Conservation (phyloP, 2,329 filamentous ascomycete species). For the Cordyceps militaris region DNA sequence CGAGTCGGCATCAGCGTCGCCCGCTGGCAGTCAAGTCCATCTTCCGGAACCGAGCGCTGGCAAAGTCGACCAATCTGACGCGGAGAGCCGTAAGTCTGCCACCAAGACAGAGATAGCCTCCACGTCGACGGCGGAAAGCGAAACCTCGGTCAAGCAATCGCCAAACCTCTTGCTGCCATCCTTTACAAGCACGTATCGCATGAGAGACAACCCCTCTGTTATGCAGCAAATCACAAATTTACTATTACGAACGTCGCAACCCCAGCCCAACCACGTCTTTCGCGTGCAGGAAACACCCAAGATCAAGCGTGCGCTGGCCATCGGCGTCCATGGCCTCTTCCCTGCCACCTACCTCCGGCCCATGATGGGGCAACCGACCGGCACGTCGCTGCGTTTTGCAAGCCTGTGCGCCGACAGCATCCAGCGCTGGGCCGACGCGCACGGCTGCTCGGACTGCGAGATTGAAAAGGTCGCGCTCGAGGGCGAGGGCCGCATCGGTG, state of each 20-base stretch:
- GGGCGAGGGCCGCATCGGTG: constrained; percentile 85
- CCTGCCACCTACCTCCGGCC: constrained; percentile 81
- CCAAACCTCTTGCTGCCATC: constrained; percentile 63
- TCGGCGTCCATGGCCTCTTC: constrained; percentile 92
- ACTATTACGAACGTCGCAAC: constrained; percentile 47
- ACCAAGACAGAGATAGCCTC: constrained; percentile 19
- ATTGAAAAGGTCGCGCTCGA: constrained; percentile 93
- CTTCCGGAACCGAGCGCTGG: constrained; percentile 11
- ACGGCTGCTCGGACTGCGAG: constrained; percentile 67
- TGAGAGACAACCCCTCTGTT: constrained; percentile 62
- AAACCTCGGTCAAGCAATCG: constrained; percentile 36
- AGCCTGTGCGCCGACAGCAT: constrained; percentile 81
- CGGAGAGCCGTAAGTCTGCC: constrained; percentile 12
- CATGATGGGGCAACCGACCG: constrained; percentile 89
- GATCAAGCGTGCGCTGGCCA: constrained; percentile 80
- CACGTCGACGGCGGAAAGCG: constrained; percentile 34
- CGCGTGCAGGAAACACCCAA: constrained; percentile 60
- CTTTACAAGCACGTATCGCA: constrained; percentile 60
- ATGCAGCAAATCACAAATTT: constrained; percentile 58
- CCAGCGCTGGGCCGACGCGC: constrained; percentile 68
- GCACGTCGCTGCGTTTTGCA: constrained; percentile 89
- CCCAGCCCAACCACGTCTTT: constrained; percentile 62
- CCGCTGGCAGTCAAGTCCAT: constrained; percentile 21
- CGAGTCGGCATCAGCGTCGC: constrained; percentile 31
- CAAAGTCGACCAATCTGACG: constrained; percentile 17